Evolutionary conservation across 305 asterid species (phyloP), one percentile per base, ranked within the genome.

Genomic region (Fraxinus dipetala): DNA sequence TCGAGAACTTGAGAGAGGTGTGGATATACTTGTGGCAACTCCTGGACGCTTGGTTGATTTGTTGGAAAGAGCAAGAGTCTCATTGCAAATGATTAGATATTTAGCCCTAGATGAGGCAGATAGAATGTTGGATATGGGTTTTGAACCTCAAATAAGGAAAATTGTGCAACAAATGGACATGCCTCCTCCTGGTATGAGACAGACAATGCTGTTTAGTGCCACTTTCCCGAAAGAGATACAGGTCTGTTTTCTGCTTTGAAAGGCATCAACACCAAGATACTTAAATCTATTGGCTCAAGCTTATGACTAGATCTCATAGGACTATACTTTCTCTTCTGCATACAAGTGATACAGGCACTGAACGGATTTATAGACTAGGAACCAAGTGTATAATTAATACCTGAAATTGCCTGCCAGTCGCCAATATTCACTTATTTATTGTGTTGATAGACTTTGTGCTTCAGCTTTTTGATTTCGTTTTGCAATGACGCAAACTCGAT

Each of bases 11-110:
- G 94, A 90, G 86, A 87, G 90, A 83, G 94, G 94, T 2, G 94
- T 90, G 79, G 90, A 90, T 84, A 90, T 90, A 77, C 94, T 89
- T 84, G 94, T 90, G 13, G 94, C 94, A 22, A 90, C 94, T 51
- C 94, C 94, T 43, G 94, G 94, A 16, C 91, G 94, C 74, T 84
- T 90, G 84, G 94, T 90, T 30, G 94, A 90, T 83, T 89, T 90
- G 76, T 82, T 90, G 77, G 94, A 90, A 83, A 90, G 94, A 72
- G 94, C 94, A 80, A 85, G 91, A 87, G 86, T 90, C 72, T 90
- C 94, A 31, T 73, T 90, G 69, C 92, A 90, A 82, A 83, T 87
- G 85, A 86, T 90, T 76, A 86, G 78, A 83, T 90, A 89, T 84
- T 84, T 90, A 83, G 93, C 93, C 79, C 85, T 90, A 28, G 93